Evolutionary conservation across 495 filamentous ascomycete species (phyloP).

Genomic region (Oleoguttula mirabilis): DNA sequence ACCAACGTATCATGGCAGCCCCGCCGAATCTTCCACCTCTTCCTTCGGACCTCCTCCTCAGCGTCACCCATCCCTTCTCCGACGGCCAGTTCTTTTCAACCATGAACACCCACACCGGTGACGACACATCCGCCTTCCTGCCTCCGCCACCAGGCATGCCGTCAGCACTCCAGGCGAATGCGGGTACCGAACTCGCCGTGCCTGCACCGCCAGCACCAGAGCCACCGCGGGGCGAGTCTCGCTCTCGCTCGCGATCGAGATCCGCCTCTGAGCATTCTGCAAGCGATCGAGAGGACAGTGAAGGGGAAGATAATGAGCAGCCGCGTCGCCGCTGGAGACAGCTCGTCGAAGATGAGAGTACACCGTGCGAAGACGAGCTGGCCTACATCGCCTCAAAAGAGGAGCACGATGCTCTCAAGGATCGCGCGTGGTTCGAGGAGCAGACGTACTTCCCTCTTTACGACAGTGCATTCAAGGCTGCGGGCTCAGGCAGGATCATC

Average conservation of each 20-base stretch:
- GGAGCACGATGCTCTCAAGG: constrained; percentile 45
- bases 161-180: too few relatives aligned
- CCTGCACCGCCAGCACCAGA: background rate
- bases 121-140: background rate
- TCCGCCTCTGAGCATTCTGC: constrained; percentile 17
- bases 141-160: too few relatives aligned
- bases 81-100: background rate
- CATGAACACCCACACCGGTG: background rate
- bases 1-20: background rate
- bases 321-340: constrained; percentile 24
- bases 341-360: constrained; percentile 40
- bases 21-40: background rate
- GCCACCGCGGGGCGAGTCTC: background rate
- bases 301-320: constrained; percentile 9
- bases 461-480: constrained; percentile 46
- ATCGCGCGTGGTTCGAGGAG: constrained; percentile 45
- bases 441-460: constrained; percentile 46
- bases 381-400: constrained; percentile 42
- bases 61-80: background rate
- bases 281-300: constrained; percentile 12
- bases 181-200: background rate
- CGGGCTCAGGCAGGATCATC: constrained; percentile 42
- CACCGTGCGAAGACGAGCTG: constrained; percentile 48
- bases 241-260: background rate
- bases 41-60: background rate